Percentiles rank a stretch among this genome's conserved stretches.
Conservation (phyloP, 139 green algal species). For the Chlorella sp. region DNA sequence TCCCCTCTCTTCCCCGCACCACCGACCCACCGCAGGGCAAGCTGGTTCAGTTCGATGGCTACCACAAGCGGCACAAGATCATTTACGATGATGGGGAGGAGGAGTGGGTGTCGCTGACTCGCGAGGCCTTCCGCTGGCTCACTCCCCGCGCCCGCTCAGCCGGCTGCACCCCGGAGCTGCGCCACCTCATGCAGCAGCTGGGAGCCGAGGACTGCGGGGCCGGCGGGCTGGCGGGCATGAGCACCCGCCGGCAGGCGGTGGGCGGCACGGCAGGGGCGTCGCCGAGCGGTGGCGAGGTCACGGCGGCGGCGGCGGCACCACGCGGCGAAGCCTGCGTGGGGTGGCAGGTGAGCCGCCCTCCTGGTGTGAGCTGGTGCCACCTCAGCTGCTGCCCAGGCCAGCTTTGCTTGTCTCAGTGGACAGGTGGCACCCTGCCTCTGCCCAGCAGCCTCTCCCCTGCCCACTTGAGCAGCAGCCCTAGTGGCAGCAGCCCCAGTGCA, state of each 20-base stretch:
- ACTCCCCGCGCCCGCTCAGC: slow-evolving; percentile 25
- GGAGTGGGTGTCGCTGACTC: slow-evolving; percentile 61
- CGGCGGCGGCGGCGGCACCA: neutral
- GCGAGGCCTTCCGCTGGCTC: slow-evolving; percentile 55
- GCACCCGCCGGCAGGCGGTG: slow-evolving; percentile 24
- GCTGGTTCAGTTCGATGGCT: slow-evolving; percentile 52
- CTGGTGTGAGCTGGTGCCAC: too few species aligned
- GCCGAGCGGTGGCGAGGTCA: neutral
- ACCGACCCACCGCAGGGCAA: slow-evolving; percentile 33
- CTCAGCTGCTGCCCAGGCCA: too few species aligned
- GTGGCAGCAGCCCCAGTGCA: too few species aligned
- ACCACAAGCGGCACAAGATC: slow-evolving; percentile 65
- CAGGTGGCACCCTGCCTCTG: too few species aligned
- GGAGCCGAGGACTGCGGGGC: slow-evolving; percentile 30
- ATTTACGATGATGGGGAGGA: slow-evolving; percentile 73
- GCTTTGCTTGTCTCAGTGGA: too few species aligned
- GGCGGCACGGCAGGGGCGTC: neutral
- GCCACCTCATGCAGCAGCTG: slow-evolving; percentile 47
- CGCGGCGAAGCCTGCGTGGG: slow-evolving; percentile 27
- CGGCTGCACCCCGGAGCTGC: slow-evolving; percentile 24
- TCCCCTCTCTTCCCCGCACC: neutral
- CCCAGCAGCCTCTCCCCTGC: too few species aligned
- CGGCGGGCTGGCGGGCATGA: neutral
- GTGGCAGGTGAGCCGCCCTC: slow-evolving; percentile 30
- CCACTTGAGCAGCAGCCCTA: too few species aligned